A percentile compares a stretch with the other conserved stretches of the same genome.
These are phyloP conservation scores for Draba incana DNA, from an alignment of 345 rosid genomes.

Conservation along the genomic window DNA sequence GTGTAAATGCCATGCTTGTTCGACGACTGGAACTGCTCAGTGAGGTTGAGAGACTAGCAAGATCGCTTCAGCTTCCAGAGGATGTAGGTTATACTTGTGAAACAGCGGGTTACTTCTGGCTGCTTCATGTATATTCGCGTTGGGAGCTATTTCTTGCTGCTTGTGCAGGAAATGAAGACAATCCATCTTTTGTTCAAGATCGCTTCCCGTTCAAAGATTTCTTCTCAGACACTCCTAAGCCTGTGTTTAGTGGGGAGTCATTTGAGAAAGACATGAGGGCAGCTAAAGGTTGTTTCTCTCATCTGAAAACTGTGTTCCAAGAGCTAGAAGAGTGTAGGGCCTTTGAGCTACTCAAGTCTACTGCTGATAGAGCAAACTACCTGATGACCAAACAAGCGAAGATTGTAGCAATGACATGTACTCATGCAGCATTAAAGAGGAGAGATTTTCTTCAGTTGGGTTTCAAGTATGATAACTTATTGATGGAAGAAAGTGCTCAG, in stretches of 20 bases:
- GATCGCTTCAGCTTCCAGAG: conserved; percentile 93
- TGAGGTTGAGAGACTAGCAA: conserved; percentile 97
- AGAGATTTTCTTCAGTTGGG: conserved; percentile 97
- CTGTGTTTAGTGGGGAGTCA: conserved; percentile 80
- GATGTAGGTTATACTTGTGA: conserved; percentile 99
- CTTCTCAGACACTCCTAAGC: conserved; percentile 80
- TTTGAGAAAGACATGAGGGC: conserved; percentile 95
- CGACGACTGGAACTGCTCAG: conserved; percentile 84
- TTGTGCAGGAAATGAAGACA: conserved; percentile 77
- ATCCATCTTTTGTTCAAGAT: conserved; percentile 74
- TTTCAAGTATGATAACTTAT: conserved; percentile 92
- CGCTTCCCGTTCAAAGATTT: conserved; percentile 92
- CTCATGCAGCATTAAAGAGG: conserved; percentile 98
- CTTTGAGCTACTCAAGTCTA: conserved; percentile 98
- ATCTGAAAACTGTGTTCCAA: conserved; percentile 91
- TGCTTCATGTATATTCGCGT: conserved; percentile 94
- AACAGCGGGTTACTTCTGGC: conserved; percentile 99
- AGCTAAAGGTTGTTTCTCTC: conserved; percentile 91
- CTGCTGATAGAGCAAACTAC: conserved; percentile 98
- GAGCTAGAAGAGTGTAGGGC: conserved; percentile 99
- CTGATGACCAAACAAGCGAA: conserved; percentile 99
- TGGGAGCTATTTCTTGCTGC: conserved; percentile 97
- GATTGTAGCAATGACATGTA: conserved; percentile 99
- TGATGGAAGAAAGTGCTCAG: conserved; percentile 99
- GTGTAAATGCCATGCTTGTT: conserved; percentile 98